phyloP scores from a whole-genome alignment of 192 early-diverging fungal species.

The Paraglomus brasilianum region DNA sequence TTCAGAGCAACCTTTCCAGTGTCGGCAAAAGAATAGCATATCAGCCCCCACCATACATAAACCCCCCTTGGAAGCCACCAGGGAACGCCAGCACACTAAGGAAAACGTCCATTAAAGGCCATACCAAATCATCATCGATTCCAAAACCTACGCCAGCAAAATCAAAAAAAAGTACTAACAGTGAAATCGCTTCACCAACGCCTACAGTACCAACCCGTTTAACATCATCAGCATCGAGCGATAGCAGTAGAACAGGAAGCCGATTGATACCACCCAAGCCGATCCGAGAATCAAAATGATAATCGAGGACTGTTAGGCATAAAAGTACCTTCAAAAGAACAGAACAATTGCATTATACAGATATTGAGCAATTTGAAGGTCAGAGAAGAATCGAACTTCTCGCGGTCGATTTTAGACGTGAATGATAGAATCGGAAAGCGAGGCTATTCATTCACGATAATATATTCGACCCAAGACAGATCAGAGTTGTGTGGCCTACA shows the following conservation, averaged over 20 bases:
- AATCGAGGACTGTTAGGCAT: no score
- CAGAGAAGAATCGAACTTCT: no score
- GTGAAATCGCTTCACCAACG: not conserved
- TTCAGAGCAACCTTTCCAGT: slow-evolving; percentile 7
- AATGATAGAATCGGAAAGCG: no score
- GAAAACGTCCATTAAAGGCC: not conserved
- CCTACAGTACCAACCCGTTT: not conserved
- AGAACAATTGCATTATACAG: no score
- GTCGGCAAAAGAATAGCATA: not conserved
- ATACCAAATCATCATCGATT: slow-evolving; percentile 5
- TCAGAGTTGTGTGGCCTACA: no score
- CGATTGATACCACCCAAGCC: not conserved
- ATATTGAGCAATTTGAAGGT: no score
- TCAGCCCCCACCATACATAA: slow-evolving; percentile 25
- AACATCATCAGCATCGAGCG: not conserved
- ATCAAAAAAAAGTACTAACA: not conserved
- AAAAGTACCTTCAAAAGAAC: no score
- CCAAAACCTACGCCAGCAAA: not conserved
- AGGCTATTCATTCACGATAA: no score
- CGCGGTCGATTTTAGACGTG: no score
- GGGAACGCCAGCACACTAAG: not conserved
- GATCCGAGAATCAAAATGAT: not conserved
- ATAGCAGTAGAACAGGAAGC: not conserved
- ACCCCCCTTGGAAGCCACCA: slow-evolving; percentile 30
- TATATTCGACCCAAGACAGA: no score